A percentile compares a stretch with the other conserved stretches of the same genome.
Evolutionary conservation across 331 rosid species (phyloP).

Genomic region (Rhamnella rubrinervis): DNA sequence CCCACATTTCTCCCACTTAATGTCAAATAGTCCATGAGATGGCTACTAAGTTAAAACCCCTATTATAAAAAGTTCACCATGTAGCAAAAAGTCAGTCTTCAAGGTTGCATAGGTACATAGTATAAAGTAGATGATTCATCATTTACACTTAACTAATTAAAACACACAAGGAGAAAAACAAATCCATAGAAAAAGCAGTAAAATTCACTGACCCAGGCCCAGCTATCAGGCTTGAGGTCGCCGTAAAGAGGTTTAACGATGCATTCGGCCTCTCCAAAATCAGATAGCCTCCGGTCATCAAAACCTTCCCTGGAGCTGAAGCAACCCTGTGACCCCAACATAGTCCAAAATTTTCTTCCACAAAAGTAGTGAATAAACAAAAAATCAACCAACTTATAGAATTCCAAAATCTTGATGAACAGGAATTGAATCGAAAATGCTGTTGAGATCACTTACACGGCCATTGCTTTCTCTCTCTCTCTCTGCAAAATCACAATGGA

Average conservation of each 20-base stretch:
- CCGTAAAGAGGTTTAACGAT: conserved; percentile 63
- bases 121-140: background rate
- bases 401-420: background rate
- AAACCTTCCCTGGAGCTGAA: conserved; percentile 96
- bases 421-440: background rate
- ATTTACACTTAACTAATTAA: background rate
- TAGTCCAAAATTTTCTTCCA: background rate
- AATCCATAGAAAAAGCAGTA: background rate
- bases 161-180: background rate
- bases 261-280: conserved; percentile 84
- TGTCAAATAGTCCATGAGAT: too few relatives aligned
- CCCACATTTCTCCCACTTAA: too few relatives aligned
- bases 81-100: background rate
- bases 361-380: background rate
- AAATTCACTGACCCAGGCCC: conserved; percentile 67
- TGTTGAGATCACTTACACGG: conserved; percentile 31
- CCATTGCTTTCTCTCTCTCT: conserved; percentile 23
- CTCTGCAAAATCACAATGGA: background rate
- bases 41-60: background rate
- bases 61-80: background rate
- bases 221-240: conserved; percentile 50
- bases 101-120: background rate
- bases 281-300: conserved; percentile 86
- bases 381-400: background rate
- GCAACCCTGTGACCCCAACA: conserved; percentile 49